Percentiles rank a stretch among this genome's conserved stretches.
These are phyloP conservation scores for Pontederia paniculata DNA, from an alignment of 176 grass and related monocot species.

Conservation along the genomic window DNA sequence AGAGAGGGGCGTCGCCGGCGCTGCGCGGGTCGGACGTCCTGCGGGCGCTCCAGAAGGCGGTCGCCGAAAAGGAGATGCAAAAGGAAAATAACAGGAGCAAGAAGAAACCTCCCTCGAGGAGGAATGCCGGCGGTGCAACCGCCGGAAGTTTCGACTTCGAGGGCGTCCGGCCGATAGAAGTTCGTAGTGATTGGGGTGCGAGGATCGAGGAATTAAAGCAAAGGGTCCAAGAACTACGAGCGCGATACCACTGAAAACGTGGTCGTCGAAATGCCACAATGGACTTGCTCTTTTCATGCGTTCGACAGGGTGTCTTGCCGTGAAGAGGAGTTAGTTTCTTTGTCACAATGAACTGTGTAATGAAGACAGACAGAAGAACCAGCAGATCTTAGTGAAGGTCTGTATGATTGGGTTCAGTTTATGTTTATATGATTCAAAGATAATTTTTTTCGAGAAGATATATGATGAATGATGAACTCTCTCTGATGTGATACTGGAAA, in stretches of 20 bases:
- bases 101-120: neutral
- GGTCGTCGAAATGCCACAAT: neutral
- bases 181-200: conserved; percentile 31
- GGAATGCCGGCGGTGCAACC: conserved; percentile 1
- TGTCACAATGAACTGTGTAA: too few relatives aligned
- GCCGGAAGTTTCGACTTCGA: neutral
- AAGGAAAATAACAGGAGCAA: conserved; percentile 8
- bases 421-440: too few relatives aligned
- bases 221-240: conserved; percentile 23
- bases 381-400: too few relatives aligned
- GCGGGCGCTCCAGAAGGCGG: conserved; percentile 32
- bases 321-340: too few relatives aligned
- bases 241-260: conserved; percentile 10
- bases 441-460: too few relatives aligned
- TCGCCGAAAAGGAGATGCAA: conserved; percentile 33
- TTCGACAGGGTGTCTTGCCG: neutral
- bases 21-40: conserved; percentile 42
- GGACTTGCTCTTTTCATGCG: neutral
- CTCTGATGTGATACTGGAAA: too few relatives aligned
- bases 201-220: conserved; percentile 38
- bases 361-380: too few relatives aligned
- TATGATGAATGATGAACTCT: too few relatives aligned
- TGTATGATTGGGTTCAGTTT: too few relatives aligned
- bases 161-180: conserved; percentile 30
- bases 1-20: conserved; percentile 5